Evolutionary conservation across 2,329 filamentous ascomycete species (phyloP).

Genomic region (Trichoderma sp.): DNA sequence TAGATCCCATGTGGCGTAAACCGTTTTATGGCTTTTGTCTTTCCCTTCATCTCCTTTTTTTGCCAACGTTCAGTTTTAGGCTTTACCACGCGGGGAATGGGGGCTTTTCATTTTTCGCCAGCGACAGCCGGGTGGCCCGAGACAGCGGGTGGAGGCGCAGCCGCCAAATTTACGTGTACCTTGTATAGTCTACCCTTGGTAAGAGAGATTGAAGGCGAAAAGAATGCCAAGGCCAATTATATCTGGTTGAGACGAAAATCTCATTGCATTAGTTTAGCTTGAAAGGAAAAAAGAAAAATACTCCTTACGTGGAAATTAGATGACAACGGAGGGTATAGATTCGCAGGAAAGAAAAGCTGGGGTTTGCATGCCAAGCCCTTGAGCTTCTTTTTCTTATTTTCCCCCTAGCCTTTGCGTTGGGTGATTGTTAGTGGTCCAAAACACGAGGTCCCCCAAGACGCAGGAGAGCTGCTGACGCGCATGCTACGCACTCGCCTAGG

Average conservation of each 20-base stretch:
- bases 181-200: not conserved
- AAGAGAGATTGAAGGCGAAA: not conserved
- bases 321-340: not conserved
- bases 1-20: constrained; percentile 17
- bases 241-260: not conserved
- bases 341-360: not conserved
- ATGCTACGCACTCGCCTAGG: not conserved
- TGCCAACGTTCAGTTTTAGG: not conserved
- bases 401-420: not conserved
- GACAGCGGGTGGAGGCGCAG: constrained; percentile 14
- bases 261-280: not conserved
- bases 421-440: not conserved
- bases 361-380: not conserved
- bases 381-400: not conserved
- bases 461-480: constrained; percentile 15
- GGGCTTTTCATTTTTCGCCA: not conserved
- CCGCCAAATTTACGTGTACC: not conserved
- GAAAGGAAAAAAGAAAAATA: not conserved
- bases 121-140: constrained; percentile 18
- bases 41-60: not conserved
- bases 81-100: constrained; percentile 1
- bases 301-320: not conserved
- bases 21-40: not conserved
- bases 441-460: not conserved
- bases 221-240: not conserved